These are phyloP conservation scores for Excoecaria agallocha DNA, from an alignment of 345 rosid species.

Conservation along the genomic window DNA sequence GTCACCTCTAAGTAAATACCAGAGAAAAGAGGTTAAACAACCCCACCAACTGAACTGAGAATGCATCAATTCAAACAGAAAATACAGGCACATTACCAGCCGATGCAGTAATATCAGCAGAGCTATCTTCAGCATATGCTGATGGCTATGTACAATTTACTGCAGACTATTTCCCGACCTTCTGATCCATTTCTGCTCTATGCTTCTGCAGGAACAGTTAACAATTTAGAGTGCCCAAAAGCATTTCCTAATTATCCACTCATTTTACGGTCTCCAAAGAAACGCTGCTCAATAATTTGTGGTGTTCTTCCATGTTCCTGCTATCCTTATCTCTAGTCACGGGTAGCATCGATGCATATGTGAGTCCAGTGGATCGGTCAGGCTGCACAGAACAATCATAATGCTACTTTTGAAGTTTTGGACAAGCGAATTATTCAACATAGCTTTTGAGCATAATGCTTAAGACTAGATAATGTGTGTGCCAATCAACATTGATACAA, in stretches of 20 bases:
- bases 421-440: not conserved
- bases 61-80: conserved; percentile 12
- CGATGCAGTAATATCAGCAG: conserved; percentile 22
- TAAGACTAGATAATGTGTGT: not conserved
- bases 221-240: conserved; percentile 4
- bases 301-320: conserved; percentile 76
- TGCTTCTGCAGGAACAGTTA: conserved; percentile 10
- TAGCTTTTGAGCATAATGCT: not conserved
- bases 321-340: conserved; percentile 56
- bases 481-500: not conserved
- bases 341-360: conserved; percentile 52
- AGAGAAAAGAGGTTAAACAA: not conserved
- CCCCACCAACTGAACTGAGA: not conserved
- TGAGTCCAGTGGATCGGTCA: conserved; percentile 51
- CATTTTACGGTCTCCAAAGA: conserved; percentile 66
- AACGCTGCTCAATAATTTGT: conserved; percentile 69
- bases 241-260: conserved; percentile 4
- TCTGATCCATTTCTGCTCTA: conserved; percentile 16
- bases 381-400: conserved; percentile 38
- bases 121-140: conserved; percentile 53
- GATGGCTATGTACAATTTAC: conserved; percentile 27
- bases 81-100: conserved; percentile 16
- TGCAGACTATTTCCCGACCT: conserved; percentile 11
- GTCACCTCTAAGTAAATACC: conserved; percentile 2
- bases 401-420: not conserved